Evolutionary conservation across 306 rosid genomes (phyloP), one percentile per base, ranked within the genome.

Genomic region (Trifolium repens): DNA sequence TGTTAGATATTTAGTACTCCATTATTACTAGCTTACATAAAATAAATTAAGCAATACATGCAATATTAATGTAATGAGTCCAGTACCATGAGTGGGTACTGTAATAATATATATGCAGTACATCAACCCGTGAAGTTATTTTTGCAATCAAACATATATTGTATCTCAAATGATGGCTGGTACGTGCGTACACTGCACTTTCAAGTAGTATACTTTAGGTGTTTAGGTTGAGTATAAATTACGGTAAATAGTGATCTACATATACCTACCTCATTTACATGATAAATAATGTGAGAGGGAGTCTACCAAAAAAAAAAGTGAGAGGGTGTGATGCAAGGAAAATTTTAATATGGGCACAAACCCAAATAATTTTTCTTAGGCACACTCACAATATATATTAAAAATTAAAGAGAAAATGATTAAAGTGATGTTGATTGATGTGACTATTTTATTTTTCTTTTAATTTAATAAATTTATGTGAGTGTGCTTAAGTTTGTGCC

Each of bases 31-130:
- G 4, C 12, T 66, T 42, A 16, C 26, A 44, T 43, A 43, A 42
- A 62, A 24, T 43, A 67, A 43, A 67, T 43, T 39, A 24, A 67
- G 55, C 39, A 43, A 43, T 7, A 24, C 39, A 67, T 43, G 19
- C 55, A 58, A 22, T 58, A 43, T 43, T 43, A 43, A 37, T 43
- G 39, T 43, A 14, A 43, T 22, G 54, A 66, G 13, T 62, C 2
- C 44, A 15, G 71, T 66, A 30, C 71, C 71, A 42, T 67, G 39
- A 67, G 54, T 67, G 24, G 39, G 72, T 26, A 6, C 22, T 22
- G 11, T 67, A 22, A 19, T 40, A 40, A 17, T 65, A 65, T 27
- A 13, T 13, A 40, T 66, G 9, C 3, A 19, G 35, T 66, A 66
- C 34, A 42, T 40, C 5, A 9, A 10, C 8, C 10, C 5, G 32